Conservation (phyloP, 805 yeast species). For the Pichia kluyveri region DNA sequence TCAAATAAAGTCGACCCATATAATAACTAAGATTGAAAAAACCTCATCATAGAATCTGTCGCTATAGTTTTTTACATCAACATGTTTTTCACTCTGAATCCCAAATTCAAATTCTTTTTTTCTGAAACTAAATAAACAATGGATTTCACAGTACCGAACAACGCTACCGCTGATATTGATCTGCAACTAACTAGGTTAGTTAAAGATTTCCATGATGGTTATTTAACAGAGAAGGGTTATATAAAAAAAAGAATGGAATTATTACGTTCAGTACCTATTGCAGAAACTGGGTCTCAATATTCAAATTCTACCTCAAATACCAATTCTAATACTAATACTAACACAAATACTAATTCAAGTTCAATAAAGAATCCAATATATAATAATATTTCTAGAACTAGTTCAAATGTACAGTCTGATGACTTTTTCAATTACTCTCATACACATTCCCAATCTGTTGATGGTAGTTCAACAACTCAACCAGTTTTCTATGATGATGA, state of each 20-base stretch:
- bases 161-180: slow-evolving; percentile 28
- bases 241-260: slow-evolving; percentile 44
- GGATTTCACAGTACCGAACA: slow-evolving; percentile 42
- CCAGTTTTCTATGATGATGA: slow-evolving; percentile 6
- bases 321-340: not conserved
- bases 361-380: not conserved
- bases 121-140: slow-evolving; percentile 9
- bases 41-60: too few species aligned
- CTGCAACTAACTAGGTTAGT: slow-evolving; percentile 33
- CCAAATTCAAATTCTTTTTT: too few species aligned
- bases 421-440: slow-evolving; percentile 3
- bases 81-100: not conserved
- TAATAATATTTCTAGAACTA: not conserved
- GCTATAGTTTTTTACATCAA: too few species aligned
- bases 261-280: not conserved
- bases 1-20: not conserved
- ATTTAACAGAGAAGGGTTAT: slow-evolving; percentile 67
- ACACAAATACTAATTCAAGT: not conserved
- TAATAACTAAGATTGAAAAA: not conserved
- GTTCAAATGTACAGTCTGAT: slow-evolving; percentile 1
- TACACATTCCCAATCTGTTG: slow-evolving; percentile 3
- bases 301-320: not conserved
- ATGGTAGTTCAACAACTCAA: slow-evolving; percentile 9
- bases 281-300: not conserved
- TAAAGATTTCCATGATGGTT: slow-evolving; percentile 55